phyloP scores from a whole-genome alignment of 257 asterid genomes.

The Solanum infundibuliforme region DNA sequence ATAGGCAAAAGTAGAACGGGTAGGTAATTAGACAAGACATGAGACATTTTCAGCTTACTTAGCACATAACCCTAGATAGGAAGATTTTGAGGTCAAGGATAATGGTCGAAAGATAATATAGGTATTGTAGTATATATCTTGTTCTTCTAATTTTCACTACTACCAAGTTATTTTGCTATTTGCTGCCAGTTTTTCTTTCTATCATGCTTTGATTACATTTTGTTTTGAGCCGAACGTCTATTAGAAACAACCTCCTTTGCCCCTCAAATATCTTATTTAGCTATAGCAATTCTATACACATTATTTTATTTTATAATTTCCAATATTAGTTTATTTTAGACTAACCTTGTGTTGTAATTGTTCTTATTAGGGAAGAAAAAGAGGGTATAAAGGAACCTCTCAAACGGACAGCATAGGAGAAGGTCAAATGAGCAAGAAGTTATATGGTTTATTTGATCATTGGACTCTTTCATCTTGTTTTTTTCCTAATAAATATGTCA shows the following conservation, averaged over 20 bases:
- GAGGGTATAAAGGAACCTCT: constrained; percentile 28
- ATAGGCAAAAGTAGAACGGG: background rate
- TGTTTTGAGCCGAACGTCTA: background rate
- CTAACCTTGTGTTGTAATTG: constrained; percentile 7
- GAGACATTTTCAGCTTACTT: background rate
- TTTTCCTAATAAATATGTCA: background rate
- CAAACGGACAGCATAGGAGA: background rate
- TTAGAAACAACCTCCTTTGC: no score
- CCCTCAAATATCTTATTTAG: no score
- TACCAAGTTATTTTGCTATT: background rate
- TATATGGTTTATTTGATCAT: background rate
- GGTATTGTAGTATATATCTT: background rate
- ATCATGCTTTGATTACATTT: background rate
- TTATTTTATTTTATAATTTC: background rate
- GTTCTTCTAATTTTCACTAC: background rate
- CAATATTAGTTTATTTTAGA: background rate
- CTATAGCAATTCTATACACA: background rate
- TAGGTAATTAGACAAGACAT: background rate
- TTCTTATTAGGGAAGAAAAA: constrained; percentile 46
- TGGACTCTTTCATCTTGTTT: background rate
- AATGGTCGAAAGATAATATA: background rate
- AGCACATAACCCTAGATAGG: background rate
- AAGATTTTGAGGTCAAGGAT: background rate
- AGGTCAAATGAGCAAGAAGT: background rate
- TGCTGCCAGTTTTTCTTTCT: background rate